phyloP scores from a whole-genome alignment of 164 flowering plant genomes.

The Magnolia officinalis region DNA sequence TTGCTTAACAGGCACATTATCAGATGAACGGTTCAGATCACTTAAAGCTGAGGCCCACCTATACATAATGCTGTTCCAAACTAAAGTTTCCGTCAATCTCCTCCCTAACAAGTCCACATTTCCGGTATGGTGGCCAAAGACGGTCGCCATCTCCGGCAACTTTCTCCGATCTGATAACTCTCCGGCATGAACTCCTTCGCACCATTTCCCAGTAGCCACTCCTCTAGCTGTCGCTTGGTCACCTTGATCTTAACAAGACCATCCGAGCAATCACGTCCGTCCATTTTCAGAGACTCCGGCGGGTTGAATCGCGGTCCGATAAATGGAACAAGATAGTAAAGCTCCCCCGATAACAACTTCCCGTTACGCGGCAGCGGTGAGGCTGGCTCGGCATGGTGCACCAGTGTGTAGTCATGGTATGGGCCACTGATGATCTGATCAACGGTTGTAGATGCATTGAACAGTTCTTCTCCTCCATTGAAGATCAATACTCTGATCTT shows the following conservation, averaged over 20 bases:
- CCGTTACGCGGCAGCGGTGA: slow-evolving; percentile 21
- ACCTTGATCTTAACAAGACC: slow-evolving; percentile 34
- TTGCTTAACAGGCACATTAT: too few species aligned
- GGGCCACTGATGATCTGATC: slow-evolving; percentile 27
- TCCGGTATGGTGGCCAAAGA: slow-evolving; percentile 46
- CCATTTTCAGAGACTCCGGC: slow-evolving; percentile 11
- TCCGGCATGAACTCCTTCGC: slow-evolving; percentile 11
- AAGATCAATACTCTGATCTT: slow-evolving; percentile 17
- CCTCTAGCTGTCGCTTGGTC: slow-evolving; percentile 42
- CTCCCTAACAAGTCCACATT: slow-evolving; percentile 13
- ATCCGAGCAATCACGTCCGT: slow-evolving; percentile 4
- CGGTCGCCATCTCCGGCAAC: slow-evolving; percentile 41
- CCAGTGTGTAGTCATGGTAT: slow-evolving; percentile 23
- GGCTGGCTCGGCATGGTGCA: slow-evolving; percentile 23
- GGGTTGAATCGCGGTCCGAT: slow-evolving; percentile 7
- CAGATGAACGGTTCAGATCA: too few species aligned
- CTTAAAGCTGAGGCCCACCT: too few species aligned
- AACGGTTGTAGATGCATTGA: slow-evolving; percentile 28
- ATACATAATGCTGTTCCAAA: too few species aligned
- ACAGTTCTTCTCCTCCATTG: slow-evolving; percentile 32
- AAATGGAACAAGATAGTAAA: slow-evolving; percentile 28
- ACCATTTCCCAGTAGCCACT: slow-evolving; percentile 18
- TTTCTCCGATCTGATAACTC: slow-evolving; percentile 1
- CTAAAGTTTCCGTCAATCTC: too few species aligned
- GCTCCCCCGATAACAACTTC: slow-evolving; percentile 24